These are phyloP conservation scores for Roridomyces roridus DNA, from an alignment of 768 basidiomycete genomes.

Conservation along the genomic window DNA sequence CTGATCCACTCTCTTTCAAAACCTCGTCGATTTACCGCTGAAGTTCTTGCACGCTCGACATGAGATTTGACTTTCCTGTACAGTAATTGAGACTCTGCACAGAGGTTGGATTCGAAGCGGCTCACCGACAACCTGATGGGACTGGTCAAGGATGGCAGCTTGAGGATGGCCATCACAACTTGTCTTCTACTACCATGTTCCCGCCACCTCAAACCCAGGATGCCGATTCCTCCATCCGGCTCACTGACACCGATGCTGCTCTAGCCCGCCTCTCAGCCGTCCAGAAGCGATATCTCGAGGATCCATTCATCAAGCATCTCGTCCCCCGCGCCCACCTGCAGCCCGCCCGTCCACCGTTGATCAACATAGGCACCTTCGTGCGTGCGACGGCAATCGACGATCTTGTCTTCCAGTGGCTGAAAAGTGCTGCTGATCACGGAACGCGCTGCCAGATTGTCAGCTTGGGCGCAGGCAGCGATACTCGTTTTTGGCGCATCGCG, in stretches of 20 bases:
- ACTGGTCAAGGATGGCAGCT: no score
- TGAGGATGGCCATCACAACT: not conserved
- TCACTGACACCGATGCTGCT: slow-evolving; percentile 85
- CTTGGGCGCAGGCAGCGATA: slow-evolving; percentile 94
- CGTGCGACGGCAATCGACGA: slow-evolving; percentile 81
- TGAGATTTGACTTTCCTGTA: no score
- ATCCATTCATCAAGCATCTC: slow-evolving; percentile 74
- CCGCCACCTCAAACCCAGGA: slow-evolving; percentile 35
- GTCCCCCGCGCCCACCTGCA: slow-evolving; percentile 70
- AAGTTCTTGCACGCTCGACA: no score
- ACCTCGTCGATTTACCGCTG: no score
- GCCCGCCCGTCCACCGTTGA: slow-evolving; percentile 79
- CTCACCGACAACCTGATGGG: no score
- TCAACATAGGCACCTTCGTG: slow-evolving; percentile 94
- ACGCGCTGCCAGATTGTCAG: slow-evolving; percentile 86
- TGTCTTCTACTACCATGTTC: not conserved
- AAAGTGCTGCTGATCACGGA: slow-evolving; percentile 46
- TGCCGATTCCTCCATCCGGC: slow-evolving; percentile 67
- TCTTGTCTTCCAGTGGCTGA: slow-evolving; percentile 73
- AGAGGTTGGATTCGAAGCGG: no score
- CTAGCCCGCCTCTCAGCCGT: slow-evolving; percentile 88
- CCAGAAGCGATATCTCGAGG: slow-evolving; percentile 77
- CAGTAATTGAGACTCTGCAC: no score
- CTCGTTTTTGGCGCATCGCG: slow-evolving; percentile 89
- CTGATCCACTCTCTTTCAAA: no score